Evolutionary conservation across 164 flowering plant genomes (phyloP).

Genomic region (Malania oleifera): DNA sequence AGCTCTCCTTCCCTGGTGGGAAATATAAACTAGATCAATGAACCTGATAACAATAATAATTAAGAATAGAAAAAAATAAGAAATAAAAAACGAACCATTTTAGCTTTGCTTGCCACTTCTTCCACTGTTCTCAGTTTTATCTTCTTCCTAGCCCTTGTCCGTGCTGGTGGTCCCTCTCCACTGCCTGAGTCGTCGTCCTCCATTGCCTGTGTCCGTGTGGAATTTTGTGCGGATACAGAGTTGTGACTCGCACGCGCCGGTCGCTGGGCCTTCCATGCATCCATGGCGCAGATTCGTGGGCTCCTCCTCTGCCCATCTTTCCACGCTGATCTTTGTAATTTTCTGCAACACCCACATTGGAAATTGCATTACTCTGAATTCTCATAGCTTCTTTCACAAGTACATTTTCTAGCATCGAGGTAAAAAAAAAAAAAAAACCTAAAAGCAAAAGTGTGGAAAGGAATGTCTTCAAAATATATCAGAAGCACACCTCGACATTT

Average conservation of each 20-base stretch:
- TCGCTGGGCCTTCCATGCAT: slow-evolving; percentile 15
- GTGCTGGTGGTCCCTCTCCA: slow-evolving; percentile 15
- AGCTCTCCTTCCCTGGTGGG: too few species aligned
- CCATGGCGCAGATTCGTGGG: slow-evolving; percentile 25
- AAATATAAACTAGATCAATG: too few species aligned
- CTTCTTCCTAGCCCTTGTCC: slow-evolving; percentile 21
- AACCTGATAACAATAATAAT: too few species aligned
- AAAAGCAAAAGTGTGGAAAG: neutral
- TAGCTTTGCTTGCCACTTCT: slow-evolving; percentile 12
- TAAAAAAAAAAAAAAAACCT: neutral
- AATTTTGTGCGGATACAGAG: neutral
- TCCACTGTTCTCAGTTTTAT: slow-evolving; percentile 19
- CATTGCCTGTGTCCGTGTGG: neutral
- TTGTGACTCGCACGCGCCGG: slow-evolving; percentile 2
- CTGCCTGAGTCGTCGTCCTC: neutral
- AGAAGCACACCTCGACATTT: slow-evolving; percentile 27
- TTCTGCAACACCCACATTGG: slow-evolving; percentile 19
- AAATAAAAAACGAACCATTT: neutral
- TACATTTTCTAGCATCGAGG: too few species aligned
- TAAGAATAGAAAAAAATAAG: neutral
- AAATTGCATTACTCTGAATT: neutral
- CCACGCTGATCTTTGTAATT: slow-evolving; percentile 20
- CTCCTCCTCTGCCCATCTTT: slow-evolving; percentile 39
- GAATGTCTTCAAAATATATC: neutral
- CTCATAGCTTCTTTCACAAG: neutral